Evolutionary conservation across 2,329 filamentous ascomycete species (phyloP).

Genomic region (Aspergillus niger): DNA sequence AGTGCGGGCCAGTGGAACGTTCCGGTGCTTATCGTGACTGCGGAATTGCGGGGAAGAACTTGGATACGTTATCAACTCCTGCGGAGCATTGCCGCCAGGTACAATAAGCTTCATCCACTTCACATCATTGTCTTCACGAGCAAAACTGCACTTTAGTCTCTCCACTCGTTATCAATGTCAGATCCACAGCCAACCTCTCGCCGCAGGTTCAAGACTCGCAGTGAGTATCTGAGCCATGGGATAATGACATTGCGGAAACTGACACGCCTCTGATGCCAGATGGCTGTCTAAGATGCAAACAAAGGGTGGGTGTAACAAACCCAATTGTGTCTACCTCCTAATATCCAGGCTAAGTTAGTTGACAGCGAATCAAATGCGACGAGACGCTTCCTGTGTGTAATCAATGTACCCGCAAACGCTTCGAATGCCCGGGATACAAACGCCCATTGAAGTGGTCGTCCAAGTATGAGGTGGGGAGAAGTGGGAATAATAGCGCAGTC

Average conservation of each 20-base stretch:
- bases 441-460: slow-evolving; percentile 13
- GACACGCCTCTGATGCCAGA: neutral
- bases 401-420: slow-evolving; percentile 9
- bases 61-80: neutral
- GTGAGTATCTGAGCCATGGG: neutral
- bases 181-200: neutral
- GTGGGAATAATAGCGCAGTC: neutral
- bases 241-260: no score
- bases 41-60: neutral
- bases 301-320: neutral
- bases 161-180: neutral
- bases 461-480: slow-evolving; percentile 9
- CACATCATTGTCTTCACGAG: neutral
- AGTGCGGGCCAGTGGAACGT: neutral
- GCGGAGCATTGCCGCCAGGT: neutral
- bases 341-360: neutral
- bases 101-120: neutral
- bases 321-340: neutral
- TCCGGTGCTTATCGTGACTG: neutral
- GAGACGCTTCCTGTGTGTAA: slow-evolving; percentile 9
- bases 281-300: slow-evolving; percentile 10
- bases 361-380: slow-evolving; percentile 14
- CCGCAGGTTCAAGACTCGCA: neutral
- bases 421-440: slow-evolving; percentile 12
- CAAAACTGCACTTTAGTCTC: neutral